Evolutionary conservation across 179 eudicot species (phyloP).

Genomic region (Nepenthes alata): DNA sequence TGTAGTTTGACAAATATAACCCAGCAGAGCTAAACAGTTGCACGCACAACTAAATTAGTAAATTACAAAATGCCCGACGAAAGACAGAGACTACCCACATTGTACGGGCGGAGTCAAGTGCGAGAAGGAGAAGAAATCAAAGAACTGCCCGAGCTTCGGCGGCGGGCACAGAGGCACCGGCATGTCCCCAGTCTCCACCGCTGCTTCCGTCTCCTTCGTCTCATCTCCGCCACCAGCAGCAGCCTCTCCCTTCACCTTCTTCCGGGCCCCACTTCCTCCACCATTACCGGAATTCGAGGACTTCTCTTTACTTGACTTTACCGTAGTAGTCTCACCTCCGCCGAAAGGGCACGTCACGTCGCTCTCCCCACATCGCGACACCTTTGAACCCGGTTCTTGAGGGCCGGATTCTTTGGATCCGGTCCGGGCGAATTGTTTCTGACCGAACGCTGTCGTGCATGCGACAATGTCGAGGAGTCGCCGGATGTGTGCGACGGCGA

Average conservation of each 20-base stretch:
- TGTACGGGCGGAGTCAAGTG: constrained; percentile 71
- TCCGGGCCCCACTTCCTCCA: neutral
- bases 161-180: constrained; percentile 54
- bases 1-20: too few species aligned
- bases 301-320: constrained; percentile 5
- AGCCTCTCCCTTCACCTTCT: neutral
- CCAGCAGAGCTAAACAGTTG: too few species aligned
- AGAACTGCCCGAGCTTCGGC: constrained; percentile 64
- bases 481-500: constrained; percentile 55
- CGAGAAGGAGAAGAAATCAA: constrained; percentile 78
- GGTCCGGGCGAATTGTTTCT: constrained; percentile 21
- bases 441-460: constrained; percentile 60
- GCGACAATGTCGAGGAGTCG: constrained; percentile 84
- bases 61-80: neutral
- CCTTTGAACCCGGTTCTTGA: constrained; percentile 17
- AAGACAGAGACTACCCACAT: constrained; percentile 28
- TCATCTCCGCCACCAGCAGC: constrained; percentile 12
- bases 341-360: constrained; percentile 4
- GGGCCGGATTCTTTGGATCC: constrained; percentile 20
- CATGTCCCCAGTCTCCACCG: constrained; percentile 25
- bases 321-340: constrained; percentile 3
- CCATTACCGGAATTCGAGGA: constrained; percentile 3
- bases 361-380: neutral
- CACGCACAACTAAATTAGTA: too few species aligned
- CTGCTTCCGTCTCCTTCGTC: constrained; percentile 5